phyloP scores from a whole-genome alignment of 495 filamentous ascomycete genomes.

The Bacidia gigantensis region DNA sequence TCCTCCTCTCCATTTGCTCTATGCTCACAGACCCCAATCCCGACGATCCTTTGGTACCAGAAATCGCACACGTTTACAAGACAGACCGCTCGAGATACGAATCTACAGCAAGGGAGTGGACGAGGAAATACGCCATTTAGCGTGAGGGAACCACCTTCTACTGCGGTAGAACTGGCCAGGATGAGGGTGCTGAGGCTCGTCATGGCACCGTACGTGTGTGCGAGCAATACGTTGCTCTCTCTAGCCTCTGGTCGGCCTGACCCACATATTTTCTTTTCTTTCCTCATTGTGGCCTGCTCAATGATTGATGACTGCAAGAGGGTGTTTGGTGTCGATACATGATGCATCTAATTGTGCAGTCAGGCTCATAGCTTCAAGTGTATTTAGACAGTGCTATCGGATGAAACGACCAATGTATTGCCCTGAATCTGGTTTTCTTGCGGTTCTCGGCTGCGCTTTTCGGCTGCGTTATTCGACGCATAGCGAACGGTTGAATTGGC shows the following conservation, averaged over 20 bases:
- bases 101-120: constrained; percentile 95
- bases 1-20: constrained; percentile 96
- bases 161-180: not conserved
- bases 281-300: not conserved
- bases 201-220: not conserved
- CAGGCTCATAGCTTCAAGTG: not conserved
- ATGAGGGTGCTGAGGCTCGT: not conserved
- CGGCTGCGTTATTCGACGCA: too few relatives aligned
- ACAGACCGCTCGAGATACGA: constrained; percentile 92
- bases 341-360: not conserved
- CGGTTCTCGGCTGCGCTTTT: too few relatives aligned
- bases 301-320: not conserved
- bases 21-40: constrained; percentile 99
- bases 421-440: not conserved
- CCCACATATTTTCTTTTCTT: not conserved
- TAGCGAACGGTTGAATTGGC: too few relatives aligned
- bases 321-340: not conserved
- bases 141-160: too few relatives aligned
- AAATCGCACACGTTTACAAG: constrained; percentile 99
- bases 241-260: not conserved
- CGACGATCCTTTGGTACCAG: constrained; percentile 92
- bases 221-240: not conserved
- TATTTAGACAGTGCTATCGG: not conserved
- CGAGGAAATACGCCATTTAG: constrained; percentile 93
- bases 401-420: not conserved